Conservation (phyloP, 2,329 filamentous ascomycete genomes). For the Cladosporium sp. region DNA sequence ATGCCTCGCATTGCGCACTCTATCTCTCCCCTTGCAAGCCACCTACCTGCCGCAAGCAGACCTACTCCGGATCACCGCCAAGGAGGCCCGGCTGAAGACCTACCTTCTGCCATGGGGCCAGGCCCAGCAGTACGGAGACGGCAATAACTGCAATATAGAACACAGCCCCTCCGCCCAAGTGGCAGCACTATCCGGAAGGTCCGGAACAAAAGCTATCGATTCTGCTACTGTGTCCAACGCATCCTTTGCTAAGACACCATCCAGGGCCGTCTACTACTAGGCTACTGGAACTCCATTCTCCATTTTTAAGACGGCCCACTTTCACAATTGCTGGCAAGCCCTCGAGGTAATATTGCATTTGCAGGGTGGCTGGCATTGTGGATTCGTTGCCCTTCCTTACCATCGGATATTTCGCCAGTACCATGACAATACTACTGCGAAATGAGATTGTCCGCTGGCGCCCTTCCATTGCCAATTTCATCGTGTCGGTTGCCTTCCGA, state of each 20-base stretch:
- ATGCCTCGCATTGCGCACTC: background rate
- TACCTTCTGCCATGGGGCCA: background rate
- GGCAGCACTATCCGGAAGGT: background rate
- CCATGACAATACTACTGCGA: background rate
- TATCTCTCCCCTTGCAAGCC: background rate
- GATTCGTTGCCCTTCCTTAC: background rate
- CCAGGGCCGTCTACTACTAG: background rate
- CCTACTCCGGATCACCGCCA: background rate
- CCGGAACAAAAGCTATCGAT: slow-evolving; percentile 3
- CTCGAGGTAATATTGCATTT: background rate
- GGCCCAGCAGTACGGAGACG: background rate
- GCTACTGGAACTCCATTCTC: background rate
- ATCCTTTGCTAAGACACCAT: background rate
- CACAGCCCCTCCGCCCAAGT: background rate
- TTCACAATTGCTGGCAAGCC: background rate
- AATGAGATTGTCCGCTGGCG: background rate
- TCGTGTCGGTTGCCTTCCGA: background rate
- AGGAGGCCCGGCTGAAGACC: background rate
- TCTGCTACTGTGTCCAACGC: background rate
- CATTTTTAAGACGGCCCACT: background rate
- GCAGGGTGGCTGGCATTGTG: background rate
- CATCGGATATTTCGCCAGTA: background rate
- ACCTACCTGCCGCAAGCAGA: slow-evolving; percentile 2
- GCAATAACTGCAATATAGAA: background rate
- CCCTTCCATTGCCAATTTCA: background rate